Evolutionary conservation across 2,329 filamentous ascomycete species (phyloP), one percentile per base, ranked within the genome.

Genomic region (Ascochyta koolunga): DNA sequence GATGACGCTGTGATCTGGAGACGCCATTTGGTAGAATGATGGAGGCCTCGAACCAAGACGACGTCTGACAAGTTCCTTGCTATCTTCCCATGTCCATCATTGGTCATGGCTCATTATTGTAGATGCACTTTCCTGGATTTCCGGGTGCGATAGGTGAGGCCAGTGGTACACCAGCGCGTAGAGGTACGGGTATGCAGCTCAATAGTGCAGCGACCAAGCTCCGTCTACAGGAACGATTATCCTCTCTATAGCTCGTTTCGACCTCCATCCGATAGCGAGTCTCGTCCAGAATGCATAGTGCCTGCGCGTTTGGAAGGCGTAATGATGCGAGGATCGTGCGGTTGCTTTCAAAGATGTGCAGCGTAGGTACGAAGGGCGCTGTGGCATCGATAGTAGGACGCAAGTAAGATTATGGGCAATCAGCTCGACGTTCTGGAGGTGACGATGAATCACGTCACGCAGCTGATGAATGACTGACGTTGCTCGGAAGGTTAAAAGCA

Each of bases 21-120:
- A 5, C 18, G 3, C 27, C 27, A 11, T 40, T 48, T 9, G 35
- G 44, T 31, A 43, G 40, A 36, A 56, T 16, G 15, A 54, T 54
- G n/a, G 57, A 65, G 9, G 59, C 54, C 37, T 68, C 61, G 33
- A 60, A 64, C 54, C 61, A 70, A 3, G 62, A 68, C 2, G 61
- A 67, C 13, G 60, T 64, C 1, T 53, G 13, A 46, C 59, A 64
- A 1, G 60, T 50, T 2, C 57, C 62, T 41, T 8, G 11, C 0
- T 59, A 16, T 40, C 19, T 21, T 64, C 61, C 21, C 52, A 60
- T 9, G 62, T 64, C 58, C 56, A 67, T 2, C 61, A 60, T 49
- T 67, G 62, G 50, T 67, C 61, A 36, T 67, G 61, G 27, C 62
- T 66, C 21, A 57, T 58, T 22, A 66, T 40, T 2, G 46, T 29